A percentile compares a stretch with the other conserved stretches of the same genome.
Conservation (phyloP, 129 eudicot genomes). For the Artemisia argyi region DNA sequence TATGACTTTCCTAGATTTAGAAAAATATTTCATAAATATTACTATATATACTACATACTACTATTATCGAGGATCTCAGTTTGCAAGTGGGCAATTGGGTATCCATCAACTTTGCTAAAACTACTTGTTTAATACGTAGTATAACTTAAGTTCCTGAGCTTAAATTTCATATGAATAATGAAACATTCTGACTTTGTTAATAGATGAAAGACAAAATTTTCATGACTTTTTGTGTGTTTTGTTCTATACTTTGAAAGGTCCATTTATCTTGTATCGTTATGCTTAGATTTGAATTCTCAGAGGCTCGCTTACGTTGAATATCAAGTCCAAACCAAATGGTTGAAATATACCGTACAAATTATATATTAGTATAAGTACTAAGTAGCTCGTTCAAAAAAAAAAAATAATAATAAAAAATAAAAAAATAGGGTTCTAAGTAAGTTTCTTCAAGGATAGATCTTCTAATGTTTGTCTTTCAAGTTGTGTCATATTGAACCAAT, state of each 20-base stretch:
- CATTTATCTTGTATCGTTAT: not conserved
- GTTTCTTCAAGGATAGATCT: no score
- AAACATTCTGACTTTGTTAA: not conserved
- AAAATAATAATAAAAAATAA: no score
- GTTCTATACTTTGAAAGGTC: not conserved
- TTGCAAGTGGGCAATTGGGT: conserved; percentile 25
- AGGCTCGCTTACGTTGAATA: not conserved
- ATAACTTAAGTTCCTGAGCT: not conserved
- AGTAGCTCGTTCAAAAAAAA: no score
- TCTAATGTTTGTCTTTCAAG: no score
- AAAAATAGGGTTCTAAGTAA: no score
- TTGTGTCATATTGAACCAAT: no score
- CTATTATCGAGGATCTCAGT: conserved; percentile 22
- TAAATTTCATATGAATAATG: not conserved
- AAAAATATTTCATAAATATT: not conserved
- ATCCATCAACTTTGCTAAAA: not conserved
- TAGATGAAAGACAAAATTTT: not conserved
- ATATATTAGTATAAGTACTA: no score
- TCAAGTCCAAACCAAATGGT: not conserved
- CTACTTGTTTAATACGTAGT: not conserved
- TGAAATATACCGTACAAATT: no score
- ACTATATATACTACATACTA: not conserved
- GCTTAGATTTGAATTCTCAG: not conserved
- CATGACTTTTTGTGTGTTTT: not conserved
- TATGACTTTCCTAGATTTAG: conserved; percentile 29